A percentile compares a stretch with the other conserved stretches of the same genome.
Conservation (phyloP, 2,329 filamentous ascomycete species). For the Davidsoniella eucalypti region DNA sequence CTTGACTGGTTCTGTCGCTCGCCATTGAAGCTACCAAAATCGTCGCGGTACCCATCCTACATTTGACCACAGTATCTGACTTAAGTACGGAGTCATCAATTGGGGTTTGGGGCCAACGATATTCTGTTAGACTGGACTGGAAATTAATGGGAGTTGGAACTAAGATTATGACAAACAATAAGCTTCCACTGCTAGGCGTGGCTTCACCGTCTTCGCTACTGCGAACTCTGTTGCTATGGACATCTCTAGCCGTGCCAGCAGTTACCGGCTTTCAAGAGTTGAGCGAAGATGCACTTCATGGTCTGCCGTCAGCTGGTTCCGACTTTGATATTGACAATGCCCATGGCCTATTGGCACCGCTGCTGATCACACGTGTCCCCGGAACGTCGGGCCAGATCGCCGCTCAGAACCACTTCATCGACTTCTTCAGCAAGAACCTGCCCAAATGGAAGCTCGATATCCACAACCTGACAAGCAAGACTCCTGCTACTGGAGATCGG, state of each 20-base stretch:
- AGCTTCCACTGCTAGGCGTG: background rate
- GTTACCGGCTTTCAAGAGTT: conserved; percentile 32
- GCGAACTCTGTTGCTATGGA: background rate
- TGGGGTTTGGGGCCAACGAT: no score
- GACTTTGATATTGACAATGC: conserved; percentile 60
- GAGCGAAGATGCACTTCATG: conserved; percentile 56
- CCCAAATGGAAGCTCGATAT: conserved; percentile 66
- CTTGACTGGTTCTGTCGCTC: no score
- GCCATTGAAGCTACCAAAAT: no score
- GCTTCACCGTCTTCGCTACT: conserved; percentile 14
- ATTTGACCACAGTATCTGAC: no score
- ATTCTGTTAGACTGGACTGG: no score
- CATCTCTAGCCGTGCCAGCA: conserved; percentile 3
- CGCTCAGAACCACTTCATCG: conserved; percentile 65
- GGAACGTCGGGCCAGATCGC: conserved; percentile 60
- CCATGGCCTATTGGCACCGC: conserved; percentile 66
- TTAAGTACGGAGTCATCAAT: no score
- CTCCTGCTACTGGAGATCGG: conserved; percentile 53
- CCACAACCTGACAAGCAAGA: conserved; percentile 81
- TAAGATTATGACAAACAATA: no score
- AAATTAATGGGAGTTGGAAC: no score
- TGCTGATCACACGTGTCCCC: conserved; percentile 75
- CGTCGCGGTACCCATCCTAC: no score
- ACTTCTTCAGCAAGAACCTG: conserved; percentile 61
- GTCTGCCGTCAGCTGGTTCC: conserved; percentile 52